Evolutionary conservation across 768 basidiomycete genomes (phyloP).

Genomic region (Amyloporia xantha): DNA sequence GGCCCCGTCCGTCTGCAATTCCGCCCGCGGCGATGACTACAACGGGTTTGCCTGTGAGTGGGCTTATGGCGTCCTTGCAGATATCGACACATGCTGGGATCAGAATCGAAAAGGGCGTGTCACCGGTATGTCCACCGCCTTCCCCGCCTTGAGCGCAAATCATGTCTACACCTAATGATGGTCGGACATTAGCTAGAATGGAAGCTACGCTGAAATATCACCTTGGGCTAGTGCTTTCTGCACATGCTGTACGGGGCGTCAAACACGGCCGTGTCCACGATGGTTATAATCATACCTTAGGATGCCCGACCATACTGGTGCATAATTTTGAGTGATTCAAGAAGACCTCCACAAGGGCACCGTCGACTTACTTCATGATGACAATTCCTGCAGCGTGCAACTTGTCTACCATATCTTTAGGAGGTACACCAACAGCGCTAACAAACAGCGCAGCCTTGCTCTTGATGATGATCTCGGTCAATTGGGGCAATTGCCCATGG

Average conservation of each 20-base stretch:
- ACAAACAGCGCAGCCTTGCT: slow-evolving; percentile 74
- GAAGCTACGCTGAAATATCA: neutral
- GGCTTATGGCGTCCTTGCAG: slow-evolving; percentile 61
- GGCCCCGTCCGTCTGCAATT: slow-evolving; percentile 74
- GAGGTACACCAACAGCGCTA: slow-evolving; percentile 79
- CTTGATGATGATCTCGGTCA: slow-evolving; percentile 74
- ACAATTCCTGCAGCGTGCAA: slow-evolving; percentile 72
- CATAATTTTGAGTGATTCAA: neutral
- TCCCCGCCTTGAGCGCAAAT: slow-evolving; percentile 87
- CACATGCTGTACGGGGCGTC: slow-evolving; percentile 41
- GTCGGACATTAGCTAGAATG: neutral
- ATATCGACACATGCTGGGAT: slow-evolving; percentile 79
- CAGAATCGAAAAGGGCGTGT: slow-evolving; percentile 73
- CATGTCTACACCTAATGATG: slow-evolving; percentile 54
- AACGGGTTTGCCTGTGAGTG: slow-evolving; percentile 71
- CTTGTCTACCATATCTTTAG: slow-evolving; percentile 75
- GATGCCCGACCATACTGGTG: slow-evolving; percentile 74
- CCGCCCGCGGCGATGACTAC: slow-evolving; percentile 82
- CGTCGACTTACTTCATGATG: slow-evolving; percentile 77
- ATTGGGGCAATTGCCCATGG: slow-evolving; percentile 65
- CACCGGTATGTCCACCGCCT: slow-evolving; percentile 86
- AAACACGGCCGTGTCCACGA: too few relatives aligned
- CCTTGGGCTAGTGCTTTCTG: slow-evolving; percentile 66
- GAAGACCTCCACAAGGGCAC: too few relatives aligned
- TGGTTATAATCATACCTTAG: slow-evolving; percentile 40